A percentile compares a stretch with the other conserved stretches of the same genome.
These are phyloP conservation scores for Passalora sequoiae DNA, from an alignment of 2,329 filamentous ascomycete genomes.

Conservation along the genomic window DNA sequence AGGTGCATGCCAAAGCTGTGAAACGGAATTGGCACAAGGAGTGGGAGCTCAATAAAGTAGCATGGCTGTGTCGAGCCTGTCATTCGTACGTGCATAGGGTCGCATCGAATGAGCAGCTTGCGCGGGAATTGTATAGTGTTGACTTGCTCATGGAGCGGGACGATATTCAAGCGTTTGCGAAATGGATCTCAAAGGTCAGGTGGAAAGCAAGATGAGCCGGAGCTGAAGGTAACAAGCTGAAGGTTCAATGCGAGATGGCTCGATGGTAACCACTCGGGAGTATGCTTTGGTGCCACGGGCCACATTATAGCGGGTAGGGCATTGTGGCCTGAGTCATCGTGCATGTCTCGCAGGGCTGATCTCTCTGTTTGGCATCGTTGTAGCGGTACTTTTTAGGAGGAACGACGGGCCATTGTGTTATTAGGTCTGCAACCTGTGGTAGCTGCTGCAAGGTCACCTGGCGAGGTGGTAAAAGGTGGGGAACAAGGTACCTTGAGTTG, in stretches of 20 bases:
- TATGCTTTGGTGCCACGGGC: not conserved
- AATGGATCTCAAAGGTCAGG: constrained; percentile 66
- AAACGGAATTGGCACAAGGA: constrained; percentile 75
- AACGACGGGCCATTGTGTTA: too few relatives aligned
- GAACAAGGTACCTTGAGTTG: not conserved
- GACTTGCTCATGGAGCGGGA: constrained; percentile 65
- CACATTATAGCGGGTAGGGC: not conserved
- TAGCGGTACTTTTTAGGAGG: too few relatives aligned
- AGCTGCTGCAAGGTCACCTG: not conserved
- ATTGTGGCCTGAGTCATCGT: too few relatives aligned
- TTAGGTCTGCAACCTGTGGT: too few relatives aligned
- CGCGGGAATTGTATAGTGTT: constrained; percentile 65
- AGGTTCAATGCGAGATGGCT: not conserved
- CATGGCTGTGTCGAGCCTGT: constrained; percentile 80
- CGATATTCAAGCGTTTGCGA: constrained; percentile 65
- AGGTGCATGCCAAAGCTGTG: constrained; percentile 68
- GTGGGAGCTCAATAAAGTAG: constrained; percentile 71
- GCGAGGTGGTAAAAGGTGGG: not conserved
- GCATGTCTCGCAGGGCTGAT: too few relatives aligned
- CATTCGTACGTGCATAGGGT: constrained; percentile 77
- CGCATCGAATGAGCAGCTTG: constrained; percentile 71
- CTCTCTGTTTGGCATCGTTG: too few relatives aligned
- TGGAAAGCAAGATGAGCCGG: constrained; percentile 63
- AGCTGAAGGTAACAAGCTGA: too few relatives aligned
- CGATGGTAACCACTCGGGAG: not conserved